These are phyloP conservation scores for Primulina eburnea DNA, from an alignment of 257 asterid genomes.

Conservation along the genomic window DNA sequence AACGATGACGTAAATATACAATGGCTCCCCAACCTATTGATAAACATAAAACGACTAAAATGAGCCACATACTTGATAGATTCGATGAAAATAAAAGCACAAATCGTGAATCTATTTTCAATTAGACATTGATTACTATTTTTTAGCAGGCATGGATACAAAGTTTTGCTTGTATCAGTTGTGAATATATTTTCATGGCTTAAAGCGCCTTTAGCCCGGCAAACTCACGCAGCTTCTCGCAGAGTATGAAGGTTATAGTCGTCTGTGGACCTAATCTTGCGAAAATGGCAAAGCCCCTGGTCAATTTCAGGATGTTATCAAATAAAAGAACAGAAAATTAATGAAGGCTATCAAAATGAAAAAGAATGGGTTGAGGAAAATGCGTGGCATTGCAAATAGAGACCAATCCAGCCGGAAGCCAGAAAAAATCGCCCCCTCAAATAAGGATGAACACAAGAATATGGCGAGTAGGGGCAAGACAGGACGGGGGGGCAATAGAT, in stretches of 20 bases:
- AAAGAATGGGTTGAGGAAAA: no score
- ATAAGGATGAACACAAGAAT: neutral
- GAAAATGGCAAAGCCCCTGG: constrained; percentile 7
- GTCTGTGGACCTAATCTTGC: constrained; percentile 64
- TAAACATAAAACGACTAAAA: no score
- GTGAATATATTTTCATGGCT: neutral
- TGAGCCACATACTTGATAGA: no score
- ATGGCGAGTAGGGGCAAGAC: neutral
- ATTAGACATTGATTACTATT: no score
- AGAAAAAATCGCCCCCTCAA: neutral
- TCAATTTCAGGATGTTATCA: constrained; percentile 1
- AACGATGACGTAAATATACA: no score
- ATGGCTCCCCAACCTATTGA: no score
- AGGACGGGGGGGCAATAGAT: no score
- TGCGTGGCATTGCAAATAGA: neutral
- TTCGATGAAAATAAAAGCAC: no score
- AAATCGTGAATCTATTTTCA: no score
- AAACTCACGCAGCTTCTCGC: constrained; percentile 79
- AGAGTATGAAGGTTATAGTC: constrained; percentile 72
- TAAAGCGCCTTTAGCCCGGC: constrained; percentile 82
- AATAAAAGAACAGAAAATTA: constrained; percentile 17
- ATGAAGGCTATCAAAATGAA: neutral
- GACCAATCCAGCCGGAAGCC: neutral
- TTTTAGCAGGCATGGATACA: neutral
- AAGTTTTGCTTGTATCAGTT: no score